Conservation (phyloP, 768 basidiomycete genomes). For the Suillus alpinus region DNA sequence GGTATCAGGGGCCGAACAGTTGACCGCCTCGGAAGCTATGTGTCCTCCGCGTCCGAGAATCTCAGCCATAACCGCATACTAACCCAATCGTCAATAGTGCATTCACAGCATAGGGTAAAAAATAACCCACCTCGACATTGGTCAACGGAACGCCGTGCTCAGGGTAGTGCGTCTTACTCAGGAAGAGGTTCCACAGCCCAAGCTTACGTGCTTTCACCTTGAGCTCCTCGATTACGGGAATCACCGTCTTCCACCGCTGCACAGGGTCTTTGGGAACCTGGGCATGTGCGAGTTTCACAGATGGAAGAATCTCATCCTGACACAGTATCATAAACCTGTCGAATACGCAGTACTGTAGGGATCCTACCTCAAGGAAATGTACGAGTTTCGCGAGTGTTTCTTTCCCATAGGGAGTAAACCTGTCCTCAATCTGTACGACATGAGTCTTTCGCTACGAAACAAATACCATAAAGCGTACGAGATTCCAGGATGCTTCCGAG, state of each 20-base stretch:
- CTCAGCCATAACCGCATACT: slow-evolving; percentile 99
- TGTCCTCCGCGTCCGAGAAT: slow-evolving; percentile 82
- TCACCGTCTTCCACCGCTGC: slow-evolving; percentile 80
- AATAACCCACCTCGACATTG: slow-evolving; percentile 77
- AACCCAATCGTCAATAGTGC: neutral
- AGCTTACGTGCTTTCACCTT: slow-evolving; percentile 84
- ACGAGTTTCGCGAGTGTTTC: slow-evolving; percentile 82
- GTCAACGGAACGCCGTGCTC: slow-evolving; percentile 84
- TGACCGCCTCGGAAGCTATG: slow-evolving; percentile 81
- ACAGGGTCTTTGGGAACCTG: slow-evolving; percentile 76
- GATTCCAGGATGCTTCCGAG: slow-evolving; percentile 82
- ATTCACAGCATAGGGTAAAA: neutral
- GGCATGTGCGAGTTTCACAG: slow-evolving; percentile 69
- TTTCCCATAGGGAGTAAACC: slow-evolving; percentile 88
- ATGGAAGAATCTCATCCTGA: slow-evolving; percentile 87
- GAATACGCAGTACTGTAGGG: neutral
- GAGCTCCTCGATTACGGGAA: slow-evolving; percentile 78
- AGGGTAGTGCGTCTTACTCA: slow-evolving; percentile 93
- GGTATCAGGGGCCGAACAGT: slow-evolving; percentile 96
- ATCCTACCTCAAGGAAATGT: slow-evolving; percentile 73
- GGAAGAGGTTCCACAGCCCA: slow-evolving; percentile 96
- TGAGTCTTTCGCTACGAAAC: slow-evolving; percentile 5
- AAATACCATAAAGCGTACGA: slow-evolving; percentile 47
- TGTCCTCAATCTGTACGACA: slow-evolving; percentile 71
- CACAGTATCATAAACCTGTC: neutral